Base-by-base conservation (phyloP, 768 basidiomycete genomes). In the Lactarius evosmus region DNA sequence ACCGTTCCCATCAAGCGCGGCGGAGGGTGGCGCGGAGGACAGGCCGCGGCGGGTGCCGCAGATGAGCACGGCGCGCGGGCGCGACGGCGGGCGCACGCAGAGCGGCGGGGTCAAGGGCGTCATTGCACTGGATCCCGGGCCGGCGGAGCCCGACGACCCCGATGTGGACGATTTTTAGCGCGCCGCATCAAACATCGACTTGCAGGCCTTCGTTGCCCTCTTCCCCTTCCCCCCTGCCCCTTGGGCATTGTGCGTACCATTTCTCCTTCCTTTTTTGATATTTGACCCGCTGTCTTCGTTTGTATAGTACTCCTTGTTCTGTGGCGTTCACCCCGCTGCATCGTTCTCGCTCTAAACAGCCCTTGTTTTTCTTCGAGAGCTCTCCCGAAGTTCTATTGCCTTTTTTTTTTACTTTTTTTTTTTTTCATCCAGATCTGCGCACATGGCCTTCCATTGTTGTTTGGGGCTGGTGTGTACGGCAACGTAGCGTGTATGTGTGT, bases 61-160 rank as follows among this genome's bases (percentile, higher is more conserved):
- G 75, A 89, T 91, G 88, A 86, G 89, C 70, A 85, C 81, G 3
- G 82, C 85, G 30, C 82, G 87, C 46, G 91, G 86, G 54, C 79
- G 89, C 62, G 88, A 92, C 73, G 90, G 91, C 3, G 91, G 91
- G 41, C 78, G 90, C 69, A 93, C 91, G 66, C 88, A 91, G 77
- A 93, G 90, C 70, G 90, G 90, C 2, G 91, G 91, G n/a, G 88
- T 93, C 33, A 87, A 84, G 70, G 91, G 87, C 12, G 79, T 91
- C 53, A 73, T 86, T 72, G 82, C 67, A 77, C 63, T 52, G 1
- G 59, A 55, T 1, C 58, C 58, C 3, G 55, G 38, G 29, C 54
- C 46, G 61, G 54, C 34, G 17, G 56, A 63, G 19, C 32, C 33
- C 4, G 56, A 58, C 11, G 52, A 59, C 22, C 82, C 68, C 75